These are phyloP conservation scores for Lecanosticta acicola DNA, from an alignment of 2,329 filamentous ascomycete species.

Conservation along the genomic window DNA sequence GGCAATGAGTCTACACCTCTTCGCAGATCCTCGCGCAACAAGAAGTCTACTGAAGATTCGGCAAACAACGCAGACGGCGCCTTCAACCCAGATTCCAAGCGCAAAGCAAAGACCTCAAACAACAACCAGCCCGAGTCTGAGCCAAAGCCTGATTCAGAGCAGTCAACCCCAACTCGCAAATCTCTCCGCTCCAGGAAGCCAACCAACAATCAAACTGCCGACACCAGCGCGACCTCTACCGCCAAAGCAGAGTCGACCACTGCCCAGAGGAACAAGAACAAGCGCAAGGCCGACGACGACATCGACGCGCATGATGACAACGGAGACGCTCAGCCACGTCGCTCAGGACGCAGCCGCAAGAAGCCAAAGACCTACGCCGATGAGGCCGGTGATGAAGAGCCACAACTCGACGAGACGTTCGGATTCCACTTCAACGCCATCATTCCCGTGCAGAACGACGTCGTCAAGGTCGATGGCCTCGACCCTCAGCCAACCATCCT, in stretches of 20 bases:
- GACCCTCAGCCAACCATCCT: constrained; percentile 64
- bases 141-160: neutral
- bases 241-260: constrained; percentile 8
- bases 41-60: neutral
- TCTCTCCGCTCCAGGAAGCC: neutral
- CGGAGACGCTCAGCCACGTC: constrained; percentile 13
- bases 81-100: neutral
- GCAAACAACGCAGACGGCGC: neutral
- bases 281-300: neutral
- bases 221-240: too few species aligned
- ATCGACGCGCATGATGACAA: neutral
- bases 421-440: constrained; percentile 88
- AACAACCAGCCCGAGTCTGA: neutral
- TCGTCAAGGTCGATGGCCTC: constrained; percentile 88
- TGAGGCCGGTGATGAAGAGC: constrained; percentile 41
- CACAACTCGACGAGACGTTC: constrained; percentile 51
- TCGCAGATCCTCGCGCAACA: neutral
- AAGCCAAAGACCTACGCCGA: constrained; percentile 16
- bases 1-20: neutral
- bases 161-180: neutral
- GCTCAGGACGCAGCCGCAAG: constrained; percentile 23
- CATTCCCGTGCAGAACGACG: constrained; percentile 64
- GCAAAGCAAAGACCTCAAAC: neutral
- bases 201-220: neutral
- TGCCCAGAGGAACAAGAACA: neutral